Evolutionary conservation across 495 filamentous ascomycete species (phyloP), one percentile per base, ranked within the genome.

Genomic region (Oleoguttula mirabilis): DNA sequence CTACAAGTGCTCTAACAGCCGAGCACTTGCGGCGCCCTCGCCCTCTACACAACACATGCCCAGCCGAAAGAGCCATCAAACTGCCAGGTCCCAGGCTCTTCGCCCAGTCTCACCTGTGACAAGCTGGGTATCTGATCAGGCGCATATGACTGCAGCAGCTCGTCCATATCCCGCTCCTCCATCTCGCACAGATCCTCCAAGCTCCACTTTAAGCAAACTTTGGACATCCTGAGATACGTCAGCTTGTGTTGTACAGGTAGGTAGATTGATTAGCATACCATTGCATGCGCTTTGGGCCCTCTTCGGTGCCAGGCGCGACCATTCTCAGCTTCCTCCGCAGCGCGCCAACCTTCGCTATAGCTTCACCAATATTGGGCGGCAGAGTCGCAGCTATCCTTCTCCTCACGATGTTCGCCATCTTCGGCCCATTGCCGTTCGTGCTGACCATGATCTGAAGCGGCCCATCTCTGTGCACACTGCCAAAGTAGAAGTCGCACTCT

Each of bases 401-500:
- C 36, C 92, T 65, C 27, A 98, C 79, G 41, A 88, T 77, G 47
- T 80, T 88, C 10, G 90, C 90, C 43, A 96, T 60, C 63, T 88
- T 80, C 1, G 90, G 90, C 0, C 90, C 90, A 57, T 95, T 96
- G 6, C 90, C 90, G 59, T 96, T 96, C 10, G 90, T 98, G 60
- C 80, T 87, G 36, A 98, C 87, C 90, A 98, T 98, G 48, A 98
- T 75, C 68, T 98, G 90, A 47, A 98, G 61, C 8, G 90, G 92
- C 0, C 90, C 90, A 61, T 96, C 92, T 17, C 90, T 76, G 66
- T 98, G 82, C 21, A 95, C 76, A 60, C 80, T 87, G 34, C 90
- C 90, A 60, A 98, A 98, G 63, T 95, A 98, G 58, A 98, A 98
- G 55, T 98, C 90, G 59, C 90, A 98, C 60, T 96, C 90, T 0